Percentiles rank a stretch among this genome's conserved stretches.
phyloP scores from a whole-genome alignment of 352 stramenopile species.

The Sclerospora graminicola region DNA sequence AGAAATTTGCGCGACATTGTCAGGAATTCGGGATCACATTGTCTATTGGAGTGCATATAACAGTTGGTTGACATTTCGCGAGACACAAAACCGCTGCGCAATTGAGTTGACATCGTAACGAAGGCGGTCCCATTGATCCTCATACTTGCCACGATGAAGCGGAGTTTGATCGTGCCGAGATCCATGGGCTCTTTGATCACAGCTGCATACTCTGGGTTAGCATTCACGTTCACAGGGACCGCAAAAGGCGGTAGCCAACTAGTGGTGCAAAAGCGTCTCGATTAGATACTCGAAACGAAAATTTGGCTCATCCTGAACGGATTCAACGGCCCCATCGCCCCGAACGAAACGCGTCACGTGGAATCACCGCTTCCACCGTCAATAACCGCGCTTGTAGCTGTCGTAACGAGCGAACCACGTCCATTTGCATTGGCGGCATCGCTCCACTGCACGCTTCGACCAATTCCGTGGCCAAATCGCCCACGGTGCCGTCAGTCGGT shows the following conservation, averaged over 20 bases:
- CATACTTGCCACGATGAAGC: constrained; percentile 64
- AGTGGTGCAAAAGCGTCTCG: constrained; percentile 46
- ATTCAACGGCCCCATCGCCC: constrained; percentile 56
- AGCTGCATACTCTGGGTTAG: constrained; percentile 56
- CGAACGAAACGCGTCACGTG: constrained; percentile 66
- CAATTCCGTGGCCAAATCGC: constrained; percentile 58
- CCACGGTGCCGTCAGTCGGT: constrained; percentile 55
- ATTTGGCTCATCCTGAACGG: constrained; percentile 65
- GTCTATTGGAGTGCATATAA: too few species aligned
- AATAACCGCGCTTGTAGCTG: constrained; percentile 60
- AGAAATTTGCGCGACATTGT: too few species aligned
- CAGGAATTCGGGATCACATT: too few species aligned
- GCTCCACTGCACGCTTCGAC: constrained; percentile 43
- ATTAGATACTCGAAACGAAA: constrained; percentile 58
- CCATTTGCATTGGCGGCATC: constrained; percentile 35
- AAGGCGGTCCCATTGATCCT: constrained; percentile 41
- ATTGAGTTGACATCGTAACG: constrained; percentile 56
- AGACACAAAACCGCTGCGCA: too few species aligned
- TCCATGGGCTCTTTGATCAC: constrained; percentile 86
- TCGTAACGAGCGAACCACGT: constrained; percentile 27
- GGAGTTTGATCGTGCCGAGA: constrained; percentile 80
- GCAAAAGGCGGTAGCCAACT: constrained; percentile 59
- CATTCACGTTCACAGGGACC: constrained; percentile 49
- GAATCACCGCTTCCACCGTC: constrained; percentile 58
- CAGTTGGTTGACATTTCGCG: too few species aligned